These are phyloP conservation scores for Arthrobotrys entomopaga DNA, from an alignment of 2,329 filamentous ascomycete species.

Conservation along the genomic window DNA sequence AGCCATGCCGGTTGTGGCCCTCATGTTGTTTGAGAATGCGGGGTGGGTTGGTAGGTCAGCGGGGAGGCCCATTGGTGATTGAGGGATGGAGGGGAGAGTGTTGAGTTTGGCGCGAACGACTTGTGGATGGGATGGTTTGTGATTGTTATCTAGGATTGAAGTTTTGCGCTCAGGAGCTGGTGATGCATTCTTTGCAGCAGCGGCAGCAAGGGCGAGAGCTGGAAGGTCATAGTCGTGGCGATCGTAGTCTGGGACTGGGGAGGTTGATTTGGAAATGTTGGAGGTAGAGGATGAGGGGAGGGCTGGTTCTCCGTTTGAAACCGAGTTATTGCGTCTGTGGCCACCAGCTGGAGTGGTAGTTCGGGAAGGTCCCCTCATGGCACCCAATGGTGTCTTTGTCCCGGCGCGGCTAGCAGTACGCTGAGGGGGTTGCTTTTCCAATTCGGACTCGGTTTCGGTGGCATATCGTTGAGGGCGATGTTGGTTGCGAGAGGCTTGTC, in stretches of 20 bases:
- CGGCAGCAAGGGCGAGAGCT: slow-evolving; percentile 39
- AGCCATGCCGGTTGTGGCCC: slow-evolving; percentile 51
- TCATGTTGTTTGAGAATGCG: slow-evolving; percentile 43
- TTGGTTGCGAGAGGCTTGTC: slow-evolving; percentile 48
- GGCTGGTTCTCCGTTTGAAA: slow-evolving; percentile 33
- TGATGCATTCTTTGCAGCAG: slow-evolving; percentile 35
- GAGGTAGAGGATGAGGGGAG: slow-evolving; percentile 17
- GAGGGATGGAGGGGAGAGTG: slow-evolving; percentile 48
- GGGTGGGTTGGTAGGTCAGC: slow-evolving; percentile 52
- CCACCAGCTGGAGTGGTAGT: slow-evolving; percentile 42
- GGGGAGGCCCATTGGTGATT: slow-evolving; percentile 53
- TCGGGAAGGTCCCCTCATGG: slow-evolving; percentile 43
- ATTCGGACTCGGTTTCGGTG: slow-evolving; percentile 46
- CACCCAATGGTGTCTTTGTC: slow-evolving; percentile 37
- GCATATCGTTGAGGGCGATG: slow-evolving; percentile 34
- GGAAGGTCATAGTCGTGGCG: slow-evolving; percentile 53
- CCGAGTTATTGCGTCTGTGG: slow-evolving; percentile 39
- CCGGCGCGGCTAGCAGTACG: slow-evolving; percentile 42
- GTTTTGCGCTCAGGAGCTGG: slow-evolving; percentile 31
- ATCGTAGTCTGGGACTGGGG: slow-evolving; percentile 51
- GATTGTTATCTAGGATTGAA: slow-evolving; percentile 43
- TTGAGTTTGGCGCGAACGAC: slow-evolving; percentile 41
- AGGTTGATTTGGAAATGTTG: slow-evolving; percentile 38
- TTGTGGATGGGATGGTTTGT: slow-evolving; percentile 49
- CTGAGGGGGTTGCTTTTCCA: slow-evolving; percentile 16